Evolutionary conservation across 306 rosid species (phyloP), one percentile per base, ranked within the genome.

Genomic region (Sophora flavescens): DNA sequence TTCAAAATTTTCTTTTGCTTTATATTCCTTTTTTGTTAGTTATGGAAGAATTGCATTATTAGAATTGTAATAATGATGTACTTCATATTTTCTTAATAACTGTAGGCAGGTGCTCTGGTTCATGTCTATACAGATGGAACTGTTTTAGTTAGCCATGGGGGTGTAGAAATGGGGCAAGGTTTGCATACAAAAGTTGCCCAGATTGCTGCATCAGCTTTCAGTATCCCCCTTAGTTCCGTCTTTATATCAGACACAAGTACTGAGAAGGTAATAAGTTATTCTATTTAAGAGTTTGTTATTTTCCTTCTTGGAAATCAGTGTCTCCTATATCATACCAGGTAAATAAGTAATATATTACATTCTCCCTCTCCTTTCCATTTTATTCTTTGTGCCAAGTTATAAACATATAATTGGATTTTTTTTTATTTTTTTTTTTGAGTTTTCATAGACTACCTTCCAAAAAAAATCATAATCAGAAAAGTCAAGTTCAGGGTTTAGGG

Each of bases 131-230:
- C 98, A 2, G 97, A 95, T 84, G 98, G 98, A 82, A 92, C 96
- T 26, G 98, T 95, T 89, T 84, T 95, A 83, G 96, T 95, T 76
- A 67, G 96, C 54, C 98, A 90, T 81, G 98, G 97, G 67, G 98
- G 98, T 78, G 98, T 95, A 63, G 97, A 95, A 80, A 95, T 92
- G 97, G 98, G 98, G 74, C 98, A 95, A 88, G 98, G 98, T 68
- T 86, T 95, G 74, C 98, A 95, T 75, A 92, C 98, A 36, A 95
- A 95, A 84, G 89, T 95, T 78, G 96, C 98, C 56, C 97, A 92
- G 84, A 70, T 95, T 84, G 98, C 98, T 68, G 97, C 97, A 78
- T 95, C 98, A 65, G 96, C 96, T 79, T 95, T 92, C 80, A 77
- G 79, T 81, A 89, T 95, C 80, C 92, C 97, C 68, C 96, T 95